These are phyloP conservation scores for Fusarium longipes DNA, from an alignment of 2,329 filamentous ascomycete genomes.

Conservation along the genomic window DNA sequence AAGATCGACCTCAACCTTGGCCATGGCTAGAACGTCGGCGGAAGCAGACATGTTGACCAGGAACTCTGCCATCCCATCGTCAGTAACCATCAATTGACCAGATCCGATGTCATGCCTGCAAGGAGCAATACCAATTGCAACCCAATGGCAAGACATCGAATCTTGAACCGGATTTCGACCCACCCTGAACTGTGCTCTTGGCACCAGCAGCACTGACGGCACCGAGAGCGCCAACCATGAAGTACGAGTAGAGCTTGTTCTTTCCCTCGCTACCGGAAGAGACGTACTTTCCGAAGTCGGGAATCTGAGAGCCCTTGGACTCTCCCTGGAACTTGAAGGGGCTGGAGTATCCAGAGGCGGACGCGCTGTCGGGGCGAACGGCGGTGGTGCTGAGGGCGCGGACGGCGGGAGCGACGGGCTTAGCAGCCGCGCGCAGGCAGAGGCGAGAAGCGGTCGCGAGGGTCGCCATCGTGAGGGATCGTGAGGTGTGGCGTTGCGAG, in stretches of 20 bases:
- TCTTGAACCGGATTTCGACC: conserved; percentile 54
- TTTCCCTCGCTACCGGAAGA: conserved; percentile 72
- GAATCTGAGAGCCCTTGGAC: conserved; percentile 75
- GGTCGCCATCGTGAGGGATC: conserved; percentile 68
- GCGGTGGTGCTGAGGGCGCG: conserved; percentile 69
- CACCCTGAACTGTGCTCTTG: conserved; percentile 98
- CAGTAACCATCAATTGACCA: conserved; percentile 47
- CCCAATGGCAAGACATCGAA: conserved; percentile 45
- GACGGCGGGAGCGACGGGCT: conserved; percentile 55
- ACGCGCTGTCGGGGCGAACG: conserved; percentile 60
- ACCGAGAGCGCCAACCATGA: conserved; percentile 97
- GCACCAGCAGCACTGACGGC: conserved; percentile 91
- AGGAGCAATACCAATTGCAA: conserved; percentile 42
- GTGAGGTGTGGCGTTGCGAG: conserved; percentile 46
- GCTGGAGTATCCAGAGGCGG: conserved; percentile 66
- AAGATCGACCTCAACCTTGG: conserved; percentile 98
- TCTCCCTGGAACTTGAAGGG: conserved; percentile 75
- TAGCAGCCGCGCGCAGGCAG: conserved; percentile 70
- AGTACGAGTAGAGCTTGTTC: conserved; percentile 95
- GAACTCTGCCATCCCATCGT: conserved; percentile 76
- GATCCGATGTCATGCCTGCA: conserved; percentile 9
- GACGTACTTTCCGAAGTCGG: conserved; percentile 90
- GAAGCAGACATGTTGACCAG: conserved; percentile 99
- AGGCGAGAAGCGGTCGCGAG: conserved; percentile 75
- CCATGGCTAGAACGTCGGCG: conserved; percentile 97